Evolutionary conservation across 179 eudicot genomes (phyloP).

Genomic region (Camellia oleifera): DNA sequence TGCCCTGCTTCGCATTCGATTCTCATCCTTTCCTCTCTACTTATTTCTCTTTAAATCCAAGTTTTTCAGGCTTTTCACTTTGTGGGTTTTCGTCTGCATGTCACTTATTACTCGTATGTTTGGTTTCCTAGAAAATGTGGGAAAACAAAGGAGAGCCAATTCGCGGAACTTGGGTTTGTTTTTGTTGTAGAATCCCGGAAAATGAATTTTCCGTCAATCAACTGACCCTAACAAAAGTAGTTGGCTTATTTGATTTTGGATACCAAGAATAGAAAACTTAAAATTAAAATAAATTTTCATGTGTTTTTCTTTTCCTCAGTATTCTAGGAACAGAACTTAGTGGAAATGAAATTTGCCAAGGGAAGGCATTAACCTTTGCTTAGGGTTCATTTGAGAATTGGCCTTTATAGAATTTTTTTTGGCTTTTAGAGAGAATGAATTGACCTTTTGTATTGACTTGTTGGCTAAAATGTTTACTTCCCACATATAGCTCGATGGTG

Average conservation of each 20-base stretch:
- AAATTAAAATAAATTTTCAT: background rate
- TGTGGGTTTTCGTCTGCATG: background rate
- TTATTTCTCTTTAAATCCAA: background rate
- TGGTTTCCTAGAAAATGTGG: slow-evolving; percentile 4
- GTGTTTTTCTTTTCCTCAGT: background rate
- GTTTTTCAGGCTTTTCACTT: background rate
- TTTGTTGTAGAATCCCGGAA: no score
- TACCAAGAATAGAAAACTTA: background rate
- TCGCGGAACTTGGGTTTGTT: background rate
- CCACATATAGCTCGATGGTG: no score
- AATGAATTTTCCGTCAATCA: background rate
- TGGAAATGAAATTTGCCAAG: background rate
- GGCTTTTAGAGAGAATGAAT: no score
- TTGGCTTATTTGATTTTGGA: background rate
- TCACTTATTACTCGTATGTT: background rate
- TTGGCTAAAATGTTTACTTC: no score
- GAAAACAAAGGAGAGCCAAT: background rate
- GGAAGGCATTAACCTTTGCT: background rate
- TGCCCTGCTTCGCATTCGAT: background rate
- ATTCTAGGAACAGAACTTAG: background rate
- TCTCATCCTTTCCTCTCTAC: background rate
- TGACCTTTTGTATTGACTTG: no score
- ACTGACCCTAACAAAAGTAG: background rate
- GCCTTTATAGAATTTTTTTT: no score
- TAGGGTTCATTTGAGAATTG: no score